Evolutionary conservation across 805 yeast genomes (phyloP).

Genomic region (Candida hispaniensis): DNA sequence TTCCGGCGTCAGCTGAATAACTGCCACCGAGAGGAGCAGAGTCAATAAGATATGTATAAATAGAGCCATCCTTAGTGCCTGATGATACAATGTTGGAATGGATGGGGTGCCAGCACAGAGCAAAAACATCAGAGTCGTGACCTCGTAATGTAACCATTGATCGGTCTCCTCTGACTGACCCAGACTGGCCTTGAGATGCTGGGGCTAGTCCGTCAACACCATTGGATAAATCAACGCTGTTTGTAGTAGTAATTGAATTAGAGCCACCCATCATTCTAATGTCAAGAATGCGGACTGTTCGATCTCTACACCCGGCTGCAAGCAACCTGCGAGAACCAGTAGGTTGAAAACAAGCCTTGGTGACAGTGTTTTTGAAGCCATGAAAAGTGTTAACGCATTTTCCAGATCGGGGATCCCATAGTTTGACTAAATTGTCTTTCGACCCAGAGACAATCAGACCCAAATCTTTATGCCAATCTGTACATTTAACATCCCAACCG

Average conservation of each 20-base stretch:
- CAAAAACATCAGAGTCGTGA: slow-evolving; percentile 71
- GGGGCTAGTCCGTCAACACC: too few relatives aligned
- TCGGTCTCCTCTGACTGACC: slow-evolving; percentile 26
- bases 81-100: slow-evolving; percentile 70
- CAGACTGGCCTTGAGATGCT: too few relatives aligned
- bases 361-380: slow-evolving; percentile 91
- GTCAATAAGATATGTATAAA: slow-evolving; percentile 65
- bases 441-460: slow-evolving; percentile 89
- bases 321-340: slow-evolving; percentile 58
- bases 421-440: slow-evolving; percentile 81
- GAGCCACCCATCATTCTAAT: slow-evolving; percentile 58
- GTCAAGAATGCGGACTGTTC: slow-evolving; percentile 80
- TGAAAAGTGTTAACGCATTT: slow-evolving; percentile 69
- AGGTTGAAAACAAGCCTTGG: slow-evolving; percentile 76
- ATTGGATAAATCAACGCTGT: neutral
- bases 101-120: slow-evolving; percentile 87
- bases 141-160: slow-evolving; percentile 65
- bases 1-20: slow-evolving; percentile 25
- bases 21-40: slow-evolving; percentile 20
- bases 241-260: neutral
- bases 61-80: slow-evolving; percentile 83
- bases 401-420: slow-evolving; percentile 89
- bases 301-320: slow-evolving; percentile 83
- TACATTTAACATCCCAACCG: slow-evolving; percentile 97
- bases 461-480: slow-evolving; percentile 90